Percentiles rank a stretch among this genome's conserved stretches.
These are phyloP conservation scores for Pseudogymnoascus sp. DNA, from an alignment of 2,329 filamentous ascomycete genomes.

Conservation along the genomic window DNA sequence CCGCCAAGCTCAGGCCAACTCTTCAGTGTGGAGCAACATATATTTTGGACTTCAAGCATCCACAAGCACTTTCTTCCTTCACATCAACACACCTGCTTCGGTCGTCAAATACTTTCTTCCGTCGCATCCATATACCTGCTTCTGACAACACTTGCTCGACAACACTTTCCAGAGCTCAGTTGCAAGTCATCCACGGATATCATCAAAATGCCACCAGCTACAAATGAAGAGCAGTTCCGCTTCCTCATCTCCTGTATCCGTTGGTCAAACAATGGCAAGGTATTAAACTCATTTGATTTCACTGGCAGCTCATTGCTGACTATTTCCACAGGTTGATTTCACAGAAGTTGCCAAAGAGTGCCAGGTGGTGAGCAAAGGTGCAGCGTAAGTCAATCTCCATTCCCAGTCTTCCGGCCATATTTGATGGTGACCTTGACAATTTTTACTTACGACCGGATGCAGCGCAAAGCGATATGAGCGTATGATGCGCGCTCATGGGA, in stretches of 20 bases:
- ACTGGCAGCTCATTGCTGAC: neutral
- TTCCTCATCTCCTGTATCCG: conserved; percentile 63
- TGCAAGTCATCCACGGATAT: neutral
- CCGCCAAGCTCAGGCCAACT: neutral
- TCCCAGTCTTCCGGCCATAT: neutral
- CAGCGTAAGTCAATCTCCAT: conserved; percentile 52
- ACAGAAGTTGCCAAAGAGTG: conserved; percentile 58
- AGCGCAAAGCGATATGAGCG: conserved; percentile 65
- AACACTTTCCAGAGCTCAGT: neutral
- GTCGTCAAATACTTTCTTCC: neutral
- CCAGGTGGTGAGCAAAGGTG: conserved; percentile 57
- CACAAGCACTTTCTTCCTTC: neutral
- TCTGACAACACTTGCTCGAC: neutral
- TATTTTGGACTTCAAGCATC: neutral
- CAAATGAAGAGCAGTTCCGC: conserved; percentile 53
- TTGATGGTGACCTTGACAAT: neutral
- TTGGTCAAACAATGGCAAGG: conserved; percentile 53
- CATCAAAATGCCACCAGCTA: conserved; percentile 43
- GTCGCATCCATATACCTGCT: neutral
- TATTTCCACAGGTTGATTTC: conserved; percentile 53
- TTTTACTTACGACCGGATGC: conserved; percentile 14
- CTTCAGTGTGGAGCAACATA: neutral
- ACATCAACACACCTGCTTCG: neutral
- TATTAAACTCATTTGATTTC: conserved; percentile 32
- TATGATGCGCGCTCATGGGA: conserved; percentile 54